Conservation (phyloP, 2,329 filamentous ascomycete genomes). For the Colletotrichum aenigma region DNA sequence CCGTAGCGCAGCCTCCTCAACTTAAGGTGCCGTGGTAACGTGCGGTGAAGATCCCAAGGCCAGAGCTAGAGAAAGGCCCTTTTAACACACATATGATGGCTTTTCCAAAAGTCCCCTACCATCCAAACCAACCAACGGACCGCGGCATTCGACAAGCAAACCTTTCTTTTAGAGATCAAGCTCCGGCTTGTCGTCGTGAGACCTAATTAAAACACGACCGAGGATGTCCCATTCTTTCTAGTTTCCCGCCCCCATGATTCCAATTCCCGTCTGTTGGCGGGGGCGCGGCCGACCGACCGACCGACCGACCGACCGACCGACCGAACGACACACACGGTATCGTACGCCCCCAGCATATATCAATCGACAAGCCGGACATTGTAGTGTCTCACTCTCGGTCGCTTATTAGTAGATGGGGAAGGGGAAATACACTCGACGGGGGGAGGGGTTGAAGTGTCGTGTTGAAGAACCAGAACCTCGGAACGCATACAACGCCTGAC, state of each 20-base stretch:
- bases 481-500: constrained; percentile 1
- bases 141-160: not conserved
- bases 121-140: not conserved
- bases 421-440: not conserved
- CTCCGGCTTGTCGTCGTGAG: not conserved
- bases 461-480: constrained; percentile 20
- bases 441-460: not conserved
- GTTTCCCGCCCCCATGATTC: not conserved
- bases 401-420: not conserved
- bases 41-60: not conserved
- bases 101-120: constrained; percentile 13
- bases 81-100: not conserved
- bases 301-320: not conserved
- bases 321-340: not conserved
- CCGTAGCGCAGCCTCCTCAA: not conserved
- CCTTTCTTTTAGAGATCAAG: not conserved
- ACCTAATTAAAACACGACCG: not conserved
- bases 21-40: not conserved
- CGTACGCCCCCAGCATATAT: not conserved
- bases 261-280: not conserved
- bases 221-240: not conserved
- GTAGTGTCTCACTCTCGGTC: not conserved
- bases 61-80: not conserved
- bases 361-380: not conserved
- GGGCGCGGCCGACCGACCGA: not conserved